Evolutionary conservation across 768 basidiomycete species (phyloP).

Genomic region (Xerocomus potaroensis): DNA sequence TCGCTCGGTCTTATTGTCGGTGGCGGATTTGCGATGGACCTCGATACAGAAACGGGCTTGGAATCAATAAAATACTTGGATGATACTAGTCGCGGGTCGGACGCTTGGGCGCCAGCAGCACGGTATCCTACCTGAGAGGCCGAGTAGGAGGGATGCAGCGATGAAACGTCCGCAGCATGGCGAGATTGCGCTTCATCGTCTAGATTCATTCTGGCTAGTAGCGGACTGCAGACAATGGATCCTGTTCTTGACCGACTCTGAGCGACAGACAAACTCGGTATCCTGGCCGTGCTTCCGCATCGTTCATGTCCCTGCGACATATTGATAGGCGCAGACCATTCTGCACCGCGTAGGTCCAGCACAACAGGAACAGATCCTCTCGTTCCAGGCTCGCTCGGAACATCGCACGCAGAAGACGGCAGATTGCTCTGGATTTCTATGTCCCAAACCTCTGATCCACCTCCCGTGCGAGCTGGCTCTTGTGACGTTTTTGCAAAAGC

Average conservation of each 20-base stretch:
- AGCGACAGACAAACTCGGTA: neutral
- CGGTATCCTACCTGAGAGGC: slow-evolving; percentile 44
- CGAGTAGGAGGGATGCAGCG: slow-evolving; percentile 50
- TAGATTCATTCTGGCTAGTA: slow-evolving; percentile 27
- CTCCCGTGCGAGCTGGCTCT: slow-evolving; percentile 1
- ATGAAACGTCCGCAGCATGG: slow-evolving; percentile 13
- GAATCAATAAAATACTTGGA: slow-evolving; percentile 15
- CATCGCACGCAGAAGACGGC: slow-evolving; percentile 18
- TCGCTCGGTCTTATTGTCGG: neutral
- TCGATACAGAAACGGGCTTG: neutral
- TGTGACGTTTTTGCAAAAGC: neutral
- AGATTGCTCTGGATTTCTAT: slow-evolving; percentile 42
- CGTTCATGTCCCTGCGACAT: neutral
- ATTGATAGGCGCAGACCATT: slow-evolving; percentile 24
- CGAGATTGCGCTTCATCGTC: neutral
- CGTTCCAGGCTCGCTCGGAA: slow-evolving; percentile 15
- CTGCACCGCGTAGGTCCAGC: slow-evolving; percentile 31
- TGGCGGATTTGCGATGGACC: neutral
- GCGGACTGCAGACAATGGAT: slow-evolving; percentile 3
- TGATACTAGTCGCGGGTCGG: slow-evolving; percentile 2
- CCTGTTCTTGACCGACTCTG: neutral
- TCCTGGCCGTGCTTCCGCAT: neutral
- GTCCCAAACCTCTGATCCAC: slow-evolving; percentile 50
- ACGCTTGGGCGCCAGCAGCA: slow-evolving; percentile 2
- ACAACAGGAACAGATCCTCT: slow-evolving; percentile 29